phyloP scores from a whole-genome alignment of 257 asterid genomes.

The Solanum arcanum region DNA sequence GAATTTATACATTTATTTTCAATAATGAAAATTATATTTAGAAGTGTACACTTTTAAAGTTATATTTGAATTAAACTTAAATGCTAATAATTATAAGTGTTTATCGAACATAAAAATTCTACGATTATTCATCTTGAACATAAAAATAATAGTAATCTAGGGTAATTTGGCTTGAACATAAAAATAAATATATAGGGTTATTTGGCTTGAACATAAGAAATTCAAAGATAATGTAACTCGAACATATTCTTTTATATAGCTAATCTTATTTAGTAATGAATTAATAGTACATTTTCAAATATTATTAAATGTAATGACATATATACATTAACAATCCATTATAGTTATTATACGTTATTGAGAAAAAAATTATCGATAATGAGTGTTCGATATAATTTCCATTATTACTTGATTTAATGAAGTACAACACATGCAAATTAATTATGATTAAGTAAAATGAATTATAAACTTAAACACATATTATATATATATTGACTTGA shows the following conservation, averaged over 20 bases:
- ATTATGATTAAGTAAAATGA: no score
- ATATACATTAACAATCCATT: neutral
- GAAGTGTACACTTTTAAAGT: neutral
- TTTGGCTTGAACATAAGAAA: neutral
- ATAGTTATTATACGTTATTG: neutral
- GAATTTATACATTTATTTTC: neutral
- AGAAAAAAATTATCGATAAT: no score
- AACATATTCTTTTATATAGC: neutral
- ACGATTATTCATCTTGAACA: neutral
- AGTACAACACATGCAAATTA: no score
- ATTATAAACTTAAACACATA: no score
- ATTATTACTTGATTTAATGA: no score
- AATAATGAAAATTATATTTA: neutral
- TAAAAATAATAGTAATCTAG: no score
- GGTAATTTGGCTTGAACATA: neutral
- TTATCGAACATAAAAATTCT: neutral
- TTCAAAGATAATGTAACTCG: neutral
- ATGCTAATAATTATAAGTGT: neutral
- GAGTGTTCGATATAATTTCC: no score
- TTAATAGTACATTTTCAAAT: neutral
- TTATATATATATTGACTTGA: no score
- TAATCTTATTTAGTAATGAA: neutral
- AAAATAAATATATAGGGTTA: no score
- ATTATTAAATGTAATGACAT: neutral
- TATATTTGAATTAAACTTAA: neutral